Percentiles rank a stretch among this genome's conserved stretches.
Conservation (phyloP, 345 rosid species). For the Dipteronia sinensis region DNA sequence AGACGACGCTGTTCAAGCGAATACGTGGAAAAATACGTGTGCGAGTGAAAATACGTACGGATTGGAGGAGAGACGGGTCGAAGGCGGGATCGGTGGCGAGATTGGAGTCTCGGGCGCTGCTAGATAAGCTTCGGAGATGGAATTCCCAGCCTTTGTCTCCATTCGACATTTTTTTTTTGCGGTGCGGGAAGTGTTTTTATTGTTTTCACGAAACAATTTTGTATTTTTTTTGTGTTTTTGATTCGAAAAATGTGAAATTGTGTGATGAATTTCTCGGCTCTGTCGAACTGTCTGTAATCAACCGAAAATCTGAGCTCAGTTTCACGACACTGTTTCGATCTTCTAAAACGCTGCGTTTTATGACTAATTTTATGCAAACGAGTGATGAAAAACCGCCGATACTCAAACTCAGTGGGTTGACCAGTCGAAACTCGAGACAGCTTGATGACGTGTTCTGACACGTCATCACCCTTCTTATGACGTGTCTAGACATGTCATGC, state of each 20-base stretch:
- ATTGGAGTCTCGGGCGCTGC: conserved; percentile 71
- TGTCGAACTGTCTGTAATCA: neutral
- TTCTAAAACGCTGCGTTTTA: neutral
- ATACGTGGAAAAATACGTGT: neutral
- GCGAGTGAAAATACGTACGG: conserved; percentile 41
- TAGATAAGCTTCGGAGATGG: conserved; percentile 67
- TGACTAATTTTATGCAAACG: too few species aligned
- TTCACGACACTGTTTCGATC: neutral
- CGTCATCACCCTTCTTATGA: too few species aligned
- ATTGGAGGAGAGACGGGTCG: conserved; percentile 74
- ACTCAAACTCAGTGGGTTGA: too few species aligned
- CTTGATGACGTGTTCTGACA: too few species aligned
- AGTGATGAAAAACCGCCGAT: too few species aligned
- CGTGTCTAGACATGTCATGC: too few species aligned
- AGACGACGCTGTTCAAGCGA: neutral
- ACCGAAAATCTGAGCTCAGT: neutral
- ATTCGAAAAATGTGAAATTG: neutral
- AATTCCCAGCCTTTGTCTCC: conserved; percentile 71
- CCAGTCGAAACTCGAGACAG: too few species aligned
- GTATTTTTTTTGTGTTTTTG: neutral
- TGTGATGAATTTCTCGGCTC: neutral
- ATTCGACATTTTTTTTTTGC: conserved; percentile 42
- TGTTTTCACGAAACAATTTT: neutral
- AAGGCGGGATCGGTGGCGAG: conserved; percentile 74
- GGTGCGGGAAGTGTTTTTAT: conserved; percentile 2